Conservation (phyloP, 345 rosid species). For the Odontarrhena argentea region DNA sequence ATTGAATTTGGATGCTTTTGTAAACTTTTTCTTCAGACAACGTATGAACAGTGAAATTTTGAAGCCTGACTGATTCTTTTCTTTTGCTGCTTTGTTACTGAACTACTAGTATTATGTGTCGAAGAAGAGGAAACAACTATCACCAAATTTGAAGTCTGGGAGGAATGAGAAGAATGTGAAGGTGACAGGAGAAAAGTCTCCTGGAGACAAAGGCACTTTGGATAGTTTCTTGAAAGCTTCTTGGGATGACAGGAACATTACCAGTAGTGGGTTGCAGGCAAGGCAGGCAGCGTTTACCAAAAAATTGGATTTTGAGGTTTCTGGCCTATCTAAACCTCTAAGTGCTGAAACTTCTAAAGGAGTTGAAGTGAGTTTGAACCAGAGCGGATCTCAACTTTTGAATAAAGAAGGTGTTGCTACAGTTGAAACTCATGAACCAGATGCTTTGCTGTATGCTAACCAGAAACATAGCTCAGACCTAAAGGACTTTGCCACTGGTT, state of each 20-base stretch:
- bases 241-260: slow-evolving; percentile 38
- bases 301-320: slow-evolving; percentile 49
- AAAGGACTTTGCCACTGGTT: slow-evolving; percentile 71
- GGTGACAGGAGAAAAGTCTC: slow-evolving; percentile 54
- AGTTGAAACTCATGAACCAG: slow-evolving; percentile 39
- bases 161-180: slow-evolving; percentile 57
- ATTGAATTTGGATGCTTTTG: background rate
- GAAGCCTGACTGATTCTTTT: slow-evolving; percentile 18
- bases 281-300: slow-evolving; percentile 51
- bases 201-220: slow-evolving; percentile 72
- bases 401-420: slow-evolving; percentile 43
- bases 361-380: slow-evolving; percentile 36
- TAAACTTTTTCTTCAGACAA: slow-evolving; percentile 13
- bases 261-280: slow-evolving; percentile 37
- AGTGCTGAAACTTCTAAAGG: slow-evolving; percentile 35
- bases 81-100: slow-evolving; percentile 18
- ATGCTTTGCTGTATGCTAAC: slow-evolving; percentile 34
- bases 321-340: slow-evolving; percentile 37
- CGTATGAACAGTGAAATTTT: background rate
- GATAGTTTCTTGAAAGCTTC: slow-evolving; percentile 63
- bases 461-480: slow-evolving; percentile 53
- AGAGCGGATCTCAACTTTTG: slow-evolving; percentile 43
- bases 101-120: slow-evolving; percentile 67
- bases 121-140: slow-evolving; percentile 70
- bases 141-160: slow-evolving; percentile 65